Percentiles rank a stretch among this genome's conserved stretches.
Evolutionary conservation across 108 stramenopile genomes (phyloP).

Genomic region (Cyclotella baltica): DNA sequence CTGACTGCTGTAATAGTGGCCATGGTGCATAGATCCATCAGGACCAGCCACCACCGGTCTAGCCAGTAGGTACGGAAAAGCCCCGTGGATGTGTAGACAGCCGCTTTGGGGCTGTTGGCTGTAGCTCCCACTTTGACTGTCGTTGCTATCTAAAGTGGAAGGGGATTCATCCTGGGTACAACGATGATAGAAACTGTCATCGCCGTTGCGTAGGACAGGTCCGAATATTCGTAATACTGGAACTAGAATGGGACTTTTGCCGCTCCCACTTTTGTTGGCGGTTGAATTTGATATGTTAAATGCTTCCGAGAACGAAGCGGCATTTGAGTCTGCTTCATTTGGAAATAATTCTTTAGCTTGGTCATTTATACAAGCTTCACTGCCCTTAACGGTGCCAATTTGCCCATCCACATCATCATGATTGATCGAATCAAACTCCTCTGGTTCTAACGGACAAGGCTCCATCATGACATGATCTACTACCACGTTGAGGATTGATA

Average conservation of each 20-base stretch:
- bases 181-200: slow-evolving; percentile 5
- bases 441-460: slow-evolving; percentile 73
- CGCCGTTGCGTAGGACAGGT: slow-evolving; percentile 58
- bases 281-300: neutral
- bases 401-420: neutral
- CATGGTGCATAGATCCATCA: slow-evolving; percentile 68
- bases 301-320: slow-evolving; percentile 1
- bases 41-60: slow-evolving; percentile 79
- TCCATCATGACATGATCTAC: slow-evolving; percentile 83
- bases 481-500: slow-evolving; percentile 81
- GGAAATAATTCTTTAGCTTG: neutral
- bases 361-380: neutral
- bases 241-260: neutral
- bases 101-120: slow-evolving; percentile 68
- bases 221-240: slow-evolving; percentile 88
- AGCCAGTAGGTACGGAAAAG: slow-evolving; percentile 86
- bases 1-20: slow-evolving; percentile 9
- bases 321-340: neutral
- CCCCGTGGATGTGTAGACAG: slow-evolving; percentile 86
- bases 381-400: neutral
- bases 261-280: neutral
- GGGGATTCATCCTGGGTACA: slow-evolving; percentile 5
- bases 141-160: neutral
- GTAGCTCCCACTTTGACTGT: neutral
- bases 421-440: slow-evolving; percentile 56